Evolutionary conservation across 164 flowering plant species (phyloP), one percentile per base, ranked within the genome.

Genomic region (Magnolia changhungtana): DNA sequence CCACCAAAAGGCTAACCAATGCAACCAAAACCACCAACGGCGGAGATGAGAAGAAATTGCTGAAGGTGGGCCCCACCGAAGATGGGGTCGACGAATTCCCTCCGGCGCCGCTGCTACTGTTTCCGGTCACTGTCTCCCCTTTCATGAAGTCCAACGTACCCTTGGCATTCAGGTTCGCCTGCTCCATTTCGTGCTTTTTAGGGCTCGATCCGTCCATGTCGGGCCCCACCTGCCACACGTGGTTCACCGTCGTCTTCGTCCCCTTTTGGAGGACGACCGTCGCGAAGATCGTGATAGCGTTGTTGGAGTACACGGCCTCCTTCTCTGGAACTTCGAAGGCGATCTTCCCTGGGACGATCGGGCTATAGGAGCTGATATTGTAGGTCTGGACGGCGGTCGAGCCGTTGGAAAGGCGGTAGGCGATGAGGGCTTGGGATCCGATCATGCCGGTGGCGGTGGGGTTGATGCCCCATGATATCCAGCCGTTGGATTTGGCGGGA

Each of bases 141-240:
- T 37, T 80, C 78, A 75, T 24, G 83, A 91, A 73, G 77, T 85
- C 84, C 1, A 94, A 65, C 13, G 73, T 81, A 23, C 84, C 93
- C 64, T 75, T 84, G 0, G 95, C 63, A 2, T 77, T 76, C 78
- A 85, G 52, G 79, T 92, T 92, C 59, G 69, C 89, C 18, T 80
- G 8, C 64, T 23, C 67, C 19, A 90, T 77, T 0, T 18, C 82
- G 80, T 92, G 98, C 72, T 61, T 75, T 14, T 0, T 75, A 23
- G 90, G 93, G 23, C 63, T 13, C 6, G 86, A 89, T 5, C 75
- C 69, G 10, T 78, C 66, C 4, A 91, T 86, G 18, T 74, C 10
- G 2, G 78, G 21, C 0, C 98, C 98, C 24, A 89, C 94, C 80
- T 95, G 98, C 98, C 98, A 95, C 1, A 93, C 89, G 76, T 92